A percentile compares a stretch with the other conserved stretches of the same genome.
These are phyloP conservation scores for Calamus simplicifolius DNA, from an alignment of 176 grass and related monocot species.

Conservation along the genomic window DNA sequence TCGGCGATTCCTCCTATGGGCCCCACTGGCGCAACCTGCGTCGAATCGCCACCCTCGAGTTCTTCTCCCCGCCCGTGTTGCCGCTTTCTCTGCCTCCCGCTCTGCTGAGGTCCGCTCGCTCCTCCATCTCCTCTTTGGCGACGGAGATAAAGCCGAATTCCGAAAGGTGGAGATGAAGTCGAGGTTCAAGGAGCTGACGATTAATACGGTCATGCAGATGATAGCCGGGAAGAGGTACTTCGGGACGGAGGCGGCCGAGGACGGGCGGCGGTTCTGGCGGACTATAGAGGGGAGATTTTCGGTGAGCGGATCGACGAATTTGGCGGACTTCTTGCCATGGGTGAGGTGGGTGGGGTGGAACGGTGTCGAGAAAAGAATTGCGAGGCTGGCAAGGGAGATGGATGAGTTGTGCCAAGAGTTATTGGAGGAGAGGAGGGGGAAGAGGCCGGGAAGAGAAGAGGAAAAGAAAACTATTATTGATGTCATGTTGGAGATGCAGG, in stretches of 20 bases:
- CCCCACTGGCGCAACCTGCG: constrained; percentile 1
- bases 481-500: not conserved
- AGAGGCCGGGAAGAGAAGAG: not conserved
- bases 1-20: not conserved
- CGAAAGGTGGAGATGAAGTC: not conserved
- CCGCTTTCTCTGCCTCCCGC: not conserved
- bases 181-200: not conserved
- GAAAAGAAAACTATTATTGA: not conserved
- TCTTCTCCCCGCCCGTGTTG: not conserved
- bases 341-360: not conserved
- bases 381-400: not conserved
- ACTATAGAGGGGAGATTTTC: not conserved
- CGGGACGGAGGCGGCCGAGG: not conserved
- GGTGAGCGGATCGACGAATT: not conserved
- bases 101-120: not conserved
- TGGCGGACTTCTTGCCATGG: constrained; percentile 2
- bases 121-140: not conserved
- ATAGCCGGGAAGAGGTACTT: not conserved
- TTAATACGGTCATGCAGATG: not conserved
- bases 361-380: not conserved
- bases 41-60: not conserved
- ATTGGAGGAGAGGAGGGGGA: not conserved
- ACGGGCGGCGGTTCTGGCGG: not conserved
- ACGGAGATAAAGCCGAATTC: not conserved
- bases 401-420: not conserved